Evolutionary conservation across 495 filamentous ascomycete species (phyloP), one percentile per base, ranked within the genome.

Genomic region (Tuber microsphaerosporum): DNA sequence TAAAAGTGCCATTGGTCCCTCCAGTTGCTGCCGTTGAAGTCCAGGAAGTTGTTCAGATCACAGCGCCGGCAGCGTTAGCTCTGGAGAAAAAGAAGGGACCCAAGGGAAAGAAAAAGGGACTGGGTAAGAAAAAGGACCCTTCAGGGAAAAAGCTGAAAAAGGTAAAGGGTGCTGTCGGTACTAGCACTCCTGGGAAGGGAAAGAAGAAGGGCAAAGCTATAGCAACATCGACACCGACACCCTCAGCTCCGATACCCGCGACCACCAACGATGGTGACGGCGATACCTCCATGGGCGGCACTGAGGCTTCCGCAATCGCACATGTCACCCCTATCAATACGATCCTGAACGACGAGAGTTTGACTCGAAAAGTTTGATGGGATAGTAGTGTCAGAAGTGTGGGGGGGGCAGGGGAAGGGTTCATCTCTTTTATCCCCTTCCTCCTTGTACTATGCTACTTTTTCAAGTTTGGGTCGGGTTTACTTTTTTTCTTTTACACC

Each of bases 1-100:
- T 65, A 1, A n/a, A 65, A 65, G 56, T n/a, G 14, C 56, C 26
- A 2, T n/a, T 10, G 14, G 56, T 31, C 56, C 26, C 56, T 31
- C 48, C 22, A n/a, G 44, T 9, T 51, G 17, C 76, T 45, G 70
- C 45, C 5, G 71, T 51, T 42, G 56, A 74, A 46, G 76, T 44
- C 34, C 34, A 31, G 46, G 41, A 51, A 43, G 75, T 51, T 6
- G 69, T 65, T 31, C 56, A 65, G 56, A 16, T 31, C n/a, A 10
- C 2, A 8, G 26, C 26, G n/a, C 56, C 26, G 56, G n/a, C 5
- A 12, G 56, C 10, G 26, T n/a, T 10, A 7, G 56, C n/a, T 31
- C 26, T 10, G 56, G 56, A 65, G 56, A 65, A 65, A 31, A 65
- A 31, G 26, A 65, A 65, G 56, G 56, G 56, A 2, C 56, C 56